Evolutionary conservation across 495 filamentous ascomycete genomes (phyloP).

Genomic region (Penicillium nucicola): DNA sequence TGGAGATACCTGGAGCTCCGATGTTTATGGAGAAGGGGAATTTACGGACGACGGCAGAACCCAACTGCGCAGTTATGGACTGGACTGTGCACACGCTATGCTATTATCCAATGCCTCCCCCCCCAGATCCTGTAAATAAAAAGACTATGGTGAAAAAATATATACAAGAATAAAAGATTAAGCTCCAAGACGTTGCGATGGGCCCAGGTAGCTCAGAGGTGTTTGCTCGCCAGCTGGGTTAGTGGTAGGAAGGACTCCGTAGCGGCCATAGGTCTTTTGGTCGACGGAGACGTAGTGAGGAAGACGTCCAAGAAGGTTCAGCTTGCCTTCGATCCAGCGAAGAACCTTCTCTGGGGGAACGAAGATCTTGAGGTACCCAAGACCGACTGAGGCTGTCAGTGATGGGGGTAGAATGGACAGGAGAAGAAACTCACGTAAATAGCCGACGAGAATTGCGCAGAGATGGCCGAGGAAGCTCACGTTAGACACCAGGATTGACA

Average conservation of each 20-base stretch:
- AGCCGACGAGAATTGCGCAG: constrained; percentile 76
- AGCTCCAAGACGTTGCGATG: constrained; percentile 63
- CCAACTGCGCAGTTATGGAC: constrained; percentile 22
- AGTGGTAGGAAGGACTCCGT: constrained; percentile 75
- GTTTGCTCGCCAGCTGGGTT: constrained; percentile 32
- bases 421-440: constrained; percentile 62
- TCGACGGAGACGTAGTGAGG: constrained; percentile 90
- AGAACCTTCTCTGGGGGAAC: constrained; percentile 78
- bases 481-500: constrained; percentile 71
- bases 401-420: neutral
- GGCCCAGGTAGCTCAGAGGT: constrained; percentile 57
- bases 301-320: constrained; percentile 76
- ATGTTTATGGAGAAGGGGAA: constrained; percentile 24
- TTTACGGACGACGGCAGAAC: constrained; percentile 21
- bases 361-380: constrained; percentile 81
- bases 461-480: constrained; percentile 85
- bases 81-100: constrained; percentile 24
- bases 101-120: constrained; percentile 23
- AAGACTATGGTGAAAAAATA: constrained; percentile 28
- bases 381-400: constrained; percentile 55
- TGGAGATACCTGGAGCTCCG: constrained; percentile 14
- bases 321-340: constrained; percentile 77
- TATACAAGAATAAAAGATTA: constrained; percentile 38
- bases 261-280: constrained; percentile 94
- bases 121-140: constrained; percentile 10